Evolutionary conservation across 2,329 filamentous ascomycete genomes (phyloP), one percentile per base, ranked within the genome.

Genomic region (Talaromyces sp.): DNA sequence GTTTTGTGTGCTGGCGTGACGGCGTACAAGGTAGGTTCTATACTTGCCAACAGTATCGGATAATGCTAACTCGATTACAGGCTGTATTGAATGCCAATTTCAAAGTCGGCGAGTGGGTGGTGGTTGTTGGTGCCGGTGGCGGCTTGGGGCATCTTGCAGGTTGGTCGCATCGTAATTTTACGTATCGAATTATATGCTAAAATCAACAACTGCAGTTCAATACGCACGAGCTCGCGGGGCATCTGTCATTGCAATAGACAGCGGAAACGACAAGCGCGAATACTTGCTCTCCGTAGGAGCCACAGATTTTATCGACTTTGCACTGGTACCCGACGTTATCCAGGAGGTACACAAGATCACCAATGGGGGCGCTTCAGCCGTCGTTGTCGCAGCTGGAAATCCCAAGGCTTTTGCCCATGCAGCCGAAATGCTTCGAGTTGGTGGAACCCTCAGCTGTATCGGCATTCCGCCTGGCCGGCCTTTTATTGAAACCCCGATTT

Each of bases 71-170:
- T 51, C 14, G 60, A 17, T 51, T 52, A 19, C 24, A 78, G 75
- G 76, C 78, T 11, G 74, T 80, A 19, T 64, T 75, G 43, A 79
- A 79, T 64, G 66, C 77, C 7, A 72, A 75, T 41, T 61, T 78
- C 55, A 71, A 73, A 51, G 64, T 71, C 13, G 77, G 77, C 13
- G 68, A 77, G 38, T 77, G 72, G 73, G 64, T 80, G 29, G 75
- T 77, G 2, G 77, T 80, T 13, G 72, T 80, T n/a, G 78, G 78
- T 10, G 78, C 78, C 14, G 78, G 76, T 38, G 78, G 78, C 51
- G 78, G 78, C 6, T 67, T 80, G n/a, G 78, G 78, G 2, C 75
- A 79, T 64, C 70, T 79, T 38, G 77, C 77, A 59, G 74, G 75
- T 77, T 61, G 50, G 71, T 7, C 32, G 9, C 26, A 21, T 21